These are phyloP conservation scores for Syncephalastrum racemosum DNA, from an alignment of 371 early-diverging fungal genomes.

Conservation along the genomic window DNA sequence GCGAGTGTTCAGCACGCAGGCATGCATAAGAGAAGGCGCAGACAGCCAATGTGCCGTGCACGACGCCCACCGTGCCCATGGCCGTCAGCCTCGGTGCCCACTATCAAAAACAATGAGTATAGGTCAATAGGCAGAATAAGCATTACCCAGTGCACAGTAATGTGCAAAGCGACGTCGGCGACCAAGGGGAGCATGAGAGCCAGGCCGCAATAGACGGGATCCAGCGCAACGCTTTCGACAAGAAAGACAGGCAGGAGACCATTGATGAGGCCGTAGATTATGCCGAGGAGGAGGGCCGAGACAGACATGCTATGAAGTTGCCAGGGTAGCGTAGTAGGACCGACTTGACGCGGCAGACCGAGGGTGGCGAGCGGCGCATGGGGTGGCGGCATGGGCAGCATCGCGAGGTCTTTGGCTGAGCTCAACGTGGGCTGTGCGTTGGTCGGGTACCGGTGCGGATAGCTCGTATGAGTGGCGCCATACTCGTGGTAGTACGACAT, in stretches of 20 bases:
- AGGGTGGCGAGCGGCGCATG: constrained; percentile 26
- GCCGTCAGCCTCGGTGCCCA: constrained; percentile 30
- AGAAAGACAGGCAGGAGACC: constrained; percentile 33
- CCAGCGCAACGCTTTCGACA: constrained; percentile 19
- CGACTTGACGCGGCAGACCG: constrained; percentile 12
- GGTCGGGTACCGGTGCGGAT: background rate
- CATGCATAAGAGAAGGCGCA: constrained; percentile 31
- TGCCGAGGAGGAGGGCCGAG: constrained; percentile 25
- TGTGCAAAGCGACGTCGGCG: constrained; percentile 18
- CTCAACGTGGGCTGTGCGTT: background rate
- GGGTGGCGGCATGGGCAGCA: constrained; percentile 18
- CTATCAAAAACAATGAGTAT: constrained; percentile 13
- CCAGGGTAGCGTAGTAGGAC: constrained; percentile 18
- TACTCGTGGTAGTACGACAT: background rate
- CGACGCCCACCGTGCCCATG: constrained; percentile 21
- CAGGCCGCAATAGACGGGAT: constrained; percentile 4
- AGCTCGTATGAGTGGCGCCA: background rate
- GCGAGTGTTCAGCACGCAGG: constrained; percentile 19
- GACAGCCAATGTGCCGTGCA: constrained; percentile 28
- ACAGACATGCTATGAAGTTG: constrained; percentile 21
- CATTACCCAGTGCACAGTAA: constrained; percentile 29
- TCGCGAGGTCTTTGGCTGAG: too few species aligned
- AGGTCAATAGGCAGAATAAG: background rate
- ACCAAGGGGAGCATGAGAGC: constrained; percentile 19
- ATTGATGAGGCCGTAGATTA: constrained; percentile 24